Base-by-base conservation (phyloP, 495 filamentous ascomycete species). In the Opeltia flavorubescens region DNA sequence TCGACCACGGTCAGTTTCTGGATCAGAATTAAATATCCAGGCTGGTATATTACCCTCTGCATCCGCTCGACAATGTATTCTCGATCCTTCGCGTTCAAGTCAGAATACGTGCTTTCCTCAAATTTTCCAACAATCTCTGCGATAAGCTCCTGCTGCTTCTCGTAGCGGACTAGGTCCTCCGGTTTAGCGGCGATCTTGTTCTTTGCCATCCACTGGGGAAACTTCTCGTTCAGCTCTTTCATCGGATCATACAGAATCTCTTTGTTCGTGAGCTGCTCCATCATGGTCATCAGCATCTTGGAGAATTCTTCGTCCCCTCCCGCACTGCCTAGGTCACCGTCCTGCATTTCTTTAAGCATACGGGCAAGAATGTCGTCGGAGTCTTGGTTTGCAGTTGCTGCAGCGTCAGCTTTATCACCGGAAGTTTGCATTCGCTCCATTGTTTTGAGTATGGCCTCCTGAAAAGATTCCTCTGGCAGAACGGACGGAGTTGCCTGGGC, bases 161-260 rank as follows among this genome's bases (percentile, higher is more conserved):
- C 68, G 64, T 94, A 96, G 43, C 84, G 65, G 55, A 73, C 72
- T 59, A 89, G 59, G 56, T 95, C 89, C 40, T 84, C 86, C 2
- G 79, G 63, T 46, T 71, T 81, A 0, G 72, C 67, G 45, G 68
- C 79, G 5, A 57, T 72, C 51, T 68, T 71, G 57, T 95, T 89
- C 64, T 85, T 81, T 52, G 71, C 74, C 59, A 98, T 67, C 91
- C 91, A 98, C 3, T 61, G 75, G 0, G 84, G 87, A 57, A 89
- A 98, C 63, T 95, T 95, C 21, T 82, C 80, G 58, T 89, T 68
- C 50, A 96, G 63, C 64, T 98, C 93, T 67, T 91, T 94, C 89
- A 98, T 95, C 13, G 91, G 91, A 66, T 95, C 89, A 56, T 98
- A 95, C 35, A 98, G 66, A 48, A 98, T 94, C 57, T 98, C 91